phyloP scores from a whole-genome alignment of 768 basidiomycete genomes.

The Russula sp. region DNA sequence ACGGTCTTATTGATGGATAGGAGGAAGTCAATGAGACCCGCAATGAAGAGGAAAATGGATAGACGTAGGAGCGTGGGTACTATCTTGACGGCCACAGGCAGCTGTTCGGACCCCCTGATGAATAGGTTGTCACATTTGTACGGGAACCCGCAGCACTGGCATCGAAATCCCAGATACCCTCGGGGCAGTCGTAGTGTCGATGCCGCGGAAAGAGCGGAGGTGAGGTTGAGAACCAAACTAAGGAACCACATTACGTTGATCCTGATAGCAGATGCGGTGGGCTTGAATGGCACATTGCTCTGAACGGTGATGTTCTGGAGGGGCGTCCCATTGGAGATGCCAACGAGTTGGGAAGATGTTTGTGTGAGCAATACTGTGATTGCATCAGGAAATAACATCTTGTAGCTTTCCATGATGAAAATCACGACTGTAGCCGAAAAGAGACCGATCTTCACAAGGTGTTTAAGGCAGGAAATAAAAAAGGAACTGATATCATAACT shows the following conservation, averaged over 20 bases:
- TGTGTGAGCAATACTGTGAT: neutral
- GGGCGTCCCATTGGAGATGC: neutral
- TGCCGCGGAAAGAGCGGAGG: neutral
- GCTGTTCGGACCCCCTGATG: neutral
- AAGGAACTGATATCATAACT: neutral
- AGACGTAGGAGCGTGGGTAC: neutral
- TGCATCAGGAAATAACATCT: neutral
- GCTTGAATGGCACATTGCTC: neutral
- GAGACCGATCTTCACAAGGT: neutral
- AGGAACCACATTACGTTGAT: conserved; percentile 10
- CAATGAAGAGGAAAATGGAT: conserved; percentile 7
- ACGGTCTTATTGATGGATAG: conserved; percentile 2
- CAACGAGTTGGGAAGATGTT: conserved; percentile 8
- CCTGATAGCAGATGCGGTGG: conserved; percentile 1
- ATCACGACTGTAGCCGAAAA: conserved; percentile 4
- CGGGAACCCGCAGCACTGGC: neutral
- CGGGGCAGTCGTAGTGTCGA: neutral
- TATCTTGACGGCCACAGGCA: neutral
- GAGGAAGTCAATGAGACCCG: conserved; percentile 16
- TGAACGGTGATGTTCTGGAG: neutral
- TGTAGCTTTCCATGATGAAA: conserved; percentile 8
- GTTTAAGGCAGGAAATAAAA: neutral
- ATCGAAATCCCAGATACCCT: neutral
- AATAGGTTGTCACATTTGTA: neutral
- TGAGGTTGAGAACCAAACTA: conserved; percentile 9